phyloP scores from a whole-genome alignment of 208 protist species.

The Crithidia fasciculata region DNA sequence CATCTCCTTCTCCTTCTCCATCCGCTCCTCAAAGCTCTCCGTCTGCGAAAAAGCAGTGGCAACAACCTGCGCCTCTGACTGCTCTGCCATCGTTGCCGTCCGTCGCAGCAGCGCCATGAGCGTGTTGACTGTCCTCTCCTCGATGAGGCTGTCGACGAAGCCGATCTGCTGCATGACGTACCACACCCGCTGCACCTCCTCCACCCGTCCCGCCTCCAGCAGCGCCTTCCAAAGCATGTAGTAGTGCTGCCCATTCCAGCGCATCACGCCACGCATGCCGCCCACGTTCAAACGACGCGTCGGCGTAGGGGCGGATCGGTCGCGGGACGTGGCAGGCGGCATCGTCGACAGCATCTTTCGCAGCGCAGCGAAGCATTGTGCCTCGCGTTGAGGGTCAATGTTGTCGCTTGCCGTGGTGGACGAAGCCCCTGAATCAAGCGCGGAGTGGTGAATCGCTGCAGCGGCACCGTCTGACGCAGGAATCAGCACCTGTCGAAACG shows the following conservation, averaged over 20 bases:
- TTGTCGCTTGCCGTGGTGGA: conserved; percentile 5
- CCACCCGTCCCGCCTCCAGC: conserved; percentile 47
- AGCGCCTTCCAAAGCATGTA: conserved; percentile 75
- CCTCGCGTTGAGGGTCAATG: conserved; percentile 12
- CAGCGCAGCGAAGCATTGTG: conserved; percentile 44
- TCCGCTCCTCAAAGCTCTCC: neutral
- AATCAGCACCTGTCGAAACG: conserved; percentile 27
- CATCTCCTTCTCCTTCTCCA: conserved; percentile 43
- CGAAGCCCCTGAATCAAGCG: no score
- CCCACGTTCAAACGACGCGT: conserved; percentile 8
- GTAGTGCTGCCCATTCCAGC: conserved; percentile 75
- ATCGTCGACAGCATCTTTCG: conserved; percentile 38
- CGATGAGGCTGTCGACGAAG: conserved; percentile 65
- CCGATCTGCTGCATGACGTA: conserved; percentile 70
- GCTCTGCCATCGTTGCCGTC: conserved; percentile 15
- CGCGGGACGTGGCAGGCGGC: conserved; percentile 17
- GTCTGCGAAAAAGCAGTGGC: neutral
- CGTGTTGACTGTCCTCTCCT: conserved; percentile 57
- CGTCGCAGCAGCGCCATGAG: conserved; percentile 57
- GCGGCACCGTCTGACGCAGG: neutral
- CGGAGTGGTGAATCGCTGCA: neutral
- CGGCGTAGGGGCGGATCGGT: neutral
- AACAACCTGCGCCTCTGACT: conserved; percentile 11
- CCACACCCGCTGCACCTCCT: conserved; percentile 68
- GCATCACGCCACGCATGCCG: conserved; percentile 54